Conservation (phyloP, 108 stramenopile genomes). For the Ochromonas danica region DNA sequence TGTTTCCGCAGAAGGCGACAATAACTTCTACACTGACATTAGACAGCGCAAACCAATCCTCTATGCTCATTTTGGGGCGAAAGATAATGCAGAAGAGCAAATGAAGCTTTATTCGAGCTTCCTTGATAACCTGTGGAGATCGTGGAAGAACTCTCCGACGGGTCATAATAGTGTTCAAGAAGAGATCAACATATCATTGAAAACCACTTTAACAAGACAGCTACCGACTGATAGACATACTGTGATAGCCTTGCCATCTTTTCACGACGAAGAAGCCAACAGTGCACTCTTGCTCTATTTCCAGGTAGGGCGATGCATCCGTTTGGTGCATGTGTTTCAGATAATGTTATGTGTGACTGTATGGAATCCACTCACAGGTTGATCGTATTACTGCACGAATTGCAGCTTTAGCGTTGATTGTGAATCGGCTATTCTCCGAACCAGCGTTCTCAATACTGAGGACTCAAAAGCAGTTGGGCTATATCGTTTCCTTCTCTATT, state of each 20-base stretch:
- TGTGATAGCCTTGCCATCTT: background rate
- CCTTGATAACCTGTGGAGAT: no score
- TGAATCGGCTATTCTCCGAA: background rate
- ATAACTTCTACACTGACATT: no score
- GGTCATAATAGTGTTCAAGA: no score
- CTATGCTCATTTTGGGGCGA: no score
- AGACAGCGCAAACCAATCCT: no score
- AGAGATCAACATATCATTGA: background rate
- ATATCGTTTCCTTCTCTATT: background rate
- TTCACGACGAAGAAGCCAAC: constrained; percentile 17
- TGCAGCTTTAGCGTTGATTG: background rate
- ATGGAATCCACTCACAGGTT: background rate
- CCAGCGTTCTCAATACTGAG: constrained; percentile 7
- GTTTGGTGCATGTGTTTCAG: background rate
- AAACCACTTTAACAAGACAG: background rate
- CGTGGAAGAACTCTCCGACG: no score
- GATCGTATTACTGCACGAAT: background rate
- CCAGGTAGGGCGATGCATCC: background rate
- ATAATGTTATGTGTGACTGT: background rate
- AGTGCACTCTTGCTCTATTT: background rate
- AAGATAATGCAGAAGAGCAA: background rate
- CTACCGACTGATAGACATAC: background rate
- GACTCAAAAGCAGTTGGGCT: constrained; percentile 29
- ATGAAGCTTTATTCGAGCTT: background rate
- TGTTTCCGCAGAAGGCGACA: no score